These are phyloP conservation scores for Cucurbita ficifolia DNA, from an alignment of 306 rosid genomes.

Conservation along the genomic window DNA sequence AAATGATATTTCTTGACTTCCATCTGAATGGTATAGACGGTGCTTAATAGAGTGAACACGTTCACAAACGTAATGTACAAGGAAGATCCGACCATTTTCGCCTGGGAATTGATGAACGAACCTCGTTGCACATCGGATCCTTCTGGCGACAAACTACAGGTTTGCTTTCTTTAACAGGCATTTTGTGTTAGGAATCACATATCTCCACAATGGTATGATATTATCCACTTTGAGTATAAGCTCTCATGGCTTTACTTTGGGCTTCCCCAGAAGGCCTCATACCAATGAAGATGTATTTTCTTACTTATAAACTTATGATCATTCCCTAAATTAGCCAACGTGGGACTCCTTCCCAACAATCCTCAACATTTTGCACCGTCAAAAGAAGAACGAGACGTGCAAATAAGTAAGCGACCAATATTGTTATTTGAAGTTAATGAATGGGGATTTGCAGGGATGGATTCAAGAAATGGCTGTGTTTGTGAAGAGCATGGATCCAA, in stretches of 20 bases:
- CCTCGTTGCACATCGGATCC: conserved; percentile 85
- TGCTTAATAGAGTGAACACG: conserved; percentile 73
- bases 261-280: too few species aligned
- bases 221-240: too few species aligned
- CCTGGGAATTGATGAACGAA: conserved; percentile 96
- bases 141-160: conserved; percentile 68
- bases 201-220: too few species aligned
- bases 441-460: conserved; percentile 47
- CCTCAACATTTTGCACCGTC: too few species aligned
- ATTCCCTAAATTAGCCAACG: too few species aligned
- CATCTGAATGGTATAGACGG: conserved; percentile 33
- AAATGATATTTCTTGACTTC: conserved; percentile 13
- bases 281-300: too few species aligned
- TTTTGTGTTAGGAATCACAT: not conserved
- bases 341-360: too few species aligned
- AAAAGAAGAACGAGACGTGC: too few species aligned
- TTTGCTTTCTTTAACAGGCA: conserved; percentile 9
- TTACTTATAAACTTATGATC: too few species aligned
- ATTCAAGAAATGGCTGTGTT: conserved; percentile 79
- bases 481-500: conserved; percentile 79
- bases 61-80: conserved; percentile 72
- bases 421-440: not conserved
- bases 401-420: not conserved
- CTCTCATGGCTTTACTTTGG: too few species aligned
- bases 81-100: conserved; percentile 81